phyloP scores from a whole-genome alignment of 1,284 basidiomycete species.

The Sphagnurus paluster region DNA sequence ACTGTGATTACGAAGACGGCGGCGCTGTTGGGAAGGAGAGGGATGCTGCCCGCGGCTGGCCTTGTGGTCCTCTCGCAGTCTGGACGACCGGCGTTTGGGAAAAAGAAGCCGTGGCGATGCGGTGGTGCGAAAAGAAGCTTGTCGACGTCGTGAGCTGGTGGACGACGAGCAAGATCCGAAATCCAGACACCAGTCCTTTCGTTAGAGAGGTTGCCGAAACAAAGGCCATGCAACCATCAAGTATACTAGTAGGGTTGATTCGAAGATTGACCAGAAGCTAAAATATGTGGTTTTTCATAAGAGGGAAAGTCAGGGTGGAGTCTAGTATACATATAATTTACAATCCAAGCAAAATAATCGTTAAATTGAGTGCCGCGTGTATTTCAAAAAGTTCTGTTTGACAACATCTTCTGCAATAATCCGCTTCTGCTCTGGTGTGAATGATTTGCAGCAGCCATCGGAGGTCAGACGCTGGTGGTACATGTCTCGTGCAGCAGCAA shows the following conservation, averaged over 20 bases:
- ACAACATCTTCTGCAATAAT: slow-evolving; percentile 29
- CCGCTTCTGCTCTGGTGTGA: slow-evolving; percentile 22
- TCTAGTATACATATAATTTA: background rate
- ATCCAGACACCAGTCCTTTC: slow-evolving; percentile 7
- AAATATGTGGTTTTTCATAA: background rate
- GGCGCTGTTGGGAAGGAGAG: slow-evolving; percentile 21
- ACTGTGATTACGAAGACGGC: slow-evolving; percentile 25
- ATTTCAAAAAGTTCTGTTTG: slow-evolving; percentile 20
- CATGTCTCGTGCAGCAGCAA: slow-evolving; percentile 30
- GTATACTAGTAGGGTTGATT: slow-evolving; percentile 10
- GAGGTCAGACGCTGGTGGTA: slow-evolving; percentile 29
- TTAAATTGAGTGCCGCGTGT: background rate
- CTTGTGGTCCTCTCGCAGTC: slow-evolving; percentile 55
- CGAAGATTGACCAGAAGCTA: slow-evolving; percentile 7
- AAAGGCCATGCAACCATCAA: background rate
- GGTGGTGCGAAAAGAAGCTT: slow-evolving; percentile 55
- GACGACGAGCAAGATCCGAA: slow-evolving; percentile 18
- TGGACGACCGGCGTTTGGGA: slow-evolving; percentile 73
- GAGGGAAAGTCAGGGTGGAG: background rate
- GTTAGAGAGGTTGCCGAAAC: slow-evolving; percentile 9
- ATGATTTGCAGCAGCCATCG: slow-evolving; percentile 19
- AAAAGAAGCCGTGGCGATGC: slow-evolving; percentile 57
- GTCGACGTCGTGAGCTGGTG: slow-evolving; percentile 47
- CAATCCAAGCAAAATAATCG: too few relatives aligned
- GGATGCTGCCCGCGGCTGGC: slow-evolving; percentile 6